Base-by-base conservation (phyloP, 2,329 filamentous ascomycete genomes). In the Aspergillus novoparasiticus region DNA sequence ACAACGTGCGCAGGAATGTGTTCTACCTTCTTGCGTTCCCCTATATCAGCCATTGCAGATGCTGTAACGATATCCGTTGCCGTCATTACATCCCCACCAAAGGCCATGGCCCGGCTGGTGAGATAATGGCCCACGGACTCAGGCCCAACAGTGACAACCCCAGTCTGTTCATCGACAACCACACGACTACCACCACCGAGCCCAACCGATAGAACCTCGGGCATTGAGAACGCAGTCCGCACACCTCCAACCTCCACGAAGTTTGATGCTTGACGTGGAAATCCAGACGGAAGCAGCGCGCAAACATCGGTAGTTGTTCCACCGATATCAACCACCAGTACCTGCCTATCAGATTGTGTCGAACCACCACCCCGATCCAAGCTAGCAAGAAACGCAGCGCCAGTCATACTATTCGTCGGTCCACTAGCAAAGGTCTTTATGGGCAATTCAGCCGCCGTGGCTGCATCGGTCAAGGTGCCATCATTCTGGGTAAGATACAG, bases 231-330 rank as follows among this genome's bases (percentile, higher is more conserved):
- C n/a, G 19, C 21, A 6, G 21, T 23, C 16, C 21, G 19, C 19
- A 36, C 30, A 6, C 51, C 28, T 4, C 10, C 51, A 21, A 23
- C 19, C n/a, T 54, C 30, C 9, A 54, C 51, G 12, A n/a, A 36
- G 8, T 11, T n/a, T 1, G 51, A 12, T 6, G 32, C 28, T 10
- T 36, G 30, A 2, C 51, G 81, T 0, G 89, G 89, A 57, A 90
- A 88, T 0, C 88, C 88, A 57, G 85, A 89, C 0, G 84, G 80
- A 8, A 87, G 80, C 5, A 90, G 73, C 0, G 89, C 74, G 0
- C 88, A 87, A 12, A 89, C 85, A 66, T 90, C 88, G 0, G 87
- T 85, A 0, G 88, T 90, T 0, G 88, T 90, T 2, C 88, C 88
- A 0, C 88, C 88, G 59, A 90, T 85, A 69, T 90, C 88, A 2